phyloP scores from a whole-genome alignment of 805 yeast genomes.

The Citeromyces nyonsensis region DNA sequence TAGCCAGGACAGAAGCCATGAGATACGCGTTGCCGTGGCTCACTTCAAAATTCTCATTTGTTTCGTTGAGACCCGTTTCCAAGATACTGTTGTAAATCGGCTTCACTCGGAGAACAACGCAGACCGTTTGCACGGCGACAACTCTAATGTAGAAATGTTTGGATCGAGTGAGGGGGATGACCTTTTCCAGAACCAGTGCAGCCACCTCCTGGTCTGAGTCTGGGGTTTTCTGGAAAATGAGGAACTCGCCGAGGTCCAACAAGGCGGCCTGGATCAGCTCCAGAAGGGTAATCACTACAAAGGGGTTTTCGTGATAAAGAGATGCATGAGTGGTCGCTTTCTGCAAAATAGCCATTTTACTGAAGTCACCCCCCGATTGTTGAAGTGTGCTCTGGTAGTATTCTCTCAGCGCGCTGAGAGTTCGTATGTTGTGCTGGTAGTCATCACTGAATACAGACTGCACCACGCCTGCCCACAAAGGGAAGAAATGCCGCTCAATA shows the following conservation, averaged over 20 bases:
- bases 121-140: slow-evolving; percentile 19
- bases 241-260: slow-evolving; percentile 14
- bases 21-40: slow-evolving; percentile 16
- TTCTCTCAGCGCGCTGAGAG: no score
- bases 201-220: slow-evolving; percentile 9
- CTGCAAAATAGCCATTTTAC: slow-evolving; percentile 9
- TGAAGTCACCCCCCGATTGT: slow-evolving; percentile 6
- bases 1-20: slow-evolving; percentile 14
- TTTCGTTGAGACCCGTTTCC: slow-evolving; percentile 13
- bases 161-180: slow-evolving; percentile 20
- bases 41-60: slow-evolving; percentile 9
- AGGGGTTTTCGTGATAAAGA: slow-evolving; percentile 1
- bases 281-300: slow-evolving; percentile 8
- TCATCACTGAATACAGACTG: slow-evolving; percentile 15
- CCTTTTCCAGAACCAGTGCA: slow-evolving; percentile 14
- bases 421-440: slow-evolving; percentile 13
- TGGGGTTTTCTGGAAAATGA: slow-evolving; percentile 12
- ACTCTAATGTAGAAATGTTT: slow-evolving; percentile 23
- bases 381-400: no score
- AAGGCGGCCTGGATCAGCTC: slow-evolving; percentile 13
- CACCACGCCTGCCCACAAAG: slow-evolving; percentile 10
- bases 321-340: not conserved
- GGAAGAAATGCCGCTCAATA: slow-evolving; percentile 8
- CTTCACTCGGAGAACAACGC: slow-evolving; percentile 15
- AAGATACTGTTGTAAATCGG: slow-evolving; percentile 15